Evolutionary conservation across 2,329 filamentous ascomycete genomes (phyloP).

Genomic region (Colletotrichum orchidophilum): DNA sequence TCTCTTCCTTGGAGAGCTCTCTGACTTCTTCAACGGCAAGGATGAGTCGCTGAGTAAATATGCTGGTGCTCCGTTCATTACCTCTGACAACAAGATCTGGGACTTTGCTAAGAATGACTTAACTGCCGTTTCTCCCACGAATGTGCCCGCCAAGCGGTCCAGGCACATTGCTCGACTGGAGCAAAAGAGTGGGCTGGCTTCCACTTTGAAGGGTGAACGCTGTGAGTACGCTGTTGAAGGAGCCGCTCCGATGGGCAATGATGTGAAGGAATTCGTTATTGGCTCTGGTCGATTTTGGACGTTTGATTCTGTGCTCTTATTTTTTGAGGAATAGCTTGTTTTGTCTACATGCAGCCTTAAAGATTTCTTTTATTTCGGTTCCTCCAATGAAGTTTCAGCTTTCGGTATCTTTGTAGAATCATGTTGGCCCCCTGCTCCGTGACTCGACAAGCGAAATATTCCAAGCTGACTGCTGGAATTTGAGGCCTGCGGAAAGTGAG

Average conservation of each 20-base stretch:
- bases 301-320: not conserved
- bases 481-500: not conserved
- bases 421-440: not conserved
- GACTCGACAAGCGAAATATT: not conserved
- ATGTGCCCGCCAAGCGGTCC: not conserved
- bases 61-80: slow-evolving; percentile 16
- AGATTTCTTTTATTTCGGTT: not conserved
- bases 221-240: slow-evolving; percentile 1
- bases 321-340: not conserved
- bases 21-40: slow-evolving; percentile 1
- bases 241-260: not conserved
- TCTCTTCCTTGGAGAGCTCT: not conserved
- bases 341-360: not conserved
- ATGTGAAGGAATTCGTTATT: slow-evolving; percentile 6
- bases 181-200: slow-evolving; percentile 8
- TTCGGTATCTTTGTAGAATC: not conserved
- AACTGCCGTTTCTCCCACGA: slow-evolving; percentile 13
- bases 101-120: slow-evolving; percentile 9
- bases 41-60: not conserved
- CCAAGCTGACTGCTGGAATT: not conserved
- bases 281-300: not conserved
- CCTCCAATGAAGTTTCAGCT: not conserved
- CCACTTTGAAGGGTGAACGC: slow-evolving; percentile 12
- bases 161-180: not conserved
- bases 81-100: slow-evolving; percentile 18